A percentile compares a stretch with the other conserved stretches of the same genome.
Evolutionary conservation across 2,329 filamentous ascomycete species (phyloP).

Genomic region (Colletotrichum sansevieriae): DNA sequence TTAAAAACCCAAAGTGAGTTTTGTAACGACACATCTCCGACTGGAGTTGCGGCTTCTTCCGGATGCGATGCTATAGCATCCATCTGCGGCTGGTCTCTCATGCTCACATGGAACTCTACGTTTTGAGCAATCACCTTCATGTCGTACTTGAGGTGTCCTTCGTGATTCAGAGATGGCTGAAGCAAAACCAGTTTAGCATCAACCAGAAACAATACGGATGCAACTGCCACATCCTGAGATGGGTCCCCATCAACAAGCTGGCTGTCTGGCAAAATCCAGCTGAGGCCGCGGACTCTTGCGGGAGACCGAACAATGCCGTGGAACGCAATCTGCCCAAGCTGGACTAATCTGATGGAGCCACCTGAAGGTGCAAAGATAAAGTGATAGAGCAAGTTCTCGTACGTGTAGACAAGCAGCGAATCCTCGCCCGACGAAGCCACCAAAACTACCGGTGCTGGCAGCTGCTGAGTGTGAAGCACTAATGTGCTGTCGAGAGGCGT

Average conservation of each 20-base stretch:
- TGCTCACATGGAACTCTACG: slow-evolving; percentile 93
- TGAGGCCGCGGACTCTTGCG: slow-evolving; percentile 90
- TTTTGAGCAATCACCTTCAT: slow-evolving; percentile 98
- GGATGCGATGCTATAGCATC: slow-evolving; percentile 47
- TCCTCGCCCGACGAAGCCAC: slow-evolving; percentile 92
- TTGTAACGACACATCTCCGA: slow-evolving; percentile 60
- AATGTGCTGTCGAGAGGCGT: slow-evolving; percentile 79
- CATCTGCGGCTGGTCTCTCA: slow-evolving; percentile 81
- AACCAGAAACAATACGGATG: slow-evolving; percentile 95
- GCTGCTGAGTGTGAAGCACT: slow-evolving; percentile 80
- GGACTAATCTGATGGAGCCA: slow-evolving; percentile 81
- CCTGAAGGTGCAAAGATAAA: slow-evolving; percentile 84
- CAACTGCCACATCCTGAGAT: slow-evolving; percentile 92
- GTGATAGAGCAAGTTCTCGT: slow-evolving; percentile 95
- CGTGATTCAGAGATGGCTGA: slow-evolving; percentile 85
- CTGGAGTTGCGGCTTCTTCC: slow-evolving; percentile 14
- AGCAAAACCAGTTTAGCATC: slow-evolving; percentile 96
- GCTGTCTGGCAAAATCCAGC: slow-evolving; percentile 93
- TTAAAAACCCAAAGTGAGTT: slow-evolving; percentile 98
- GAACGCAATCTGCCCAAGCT: slow-evolving; percentile 98
- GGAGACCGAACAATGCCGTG: slow-evolving; percentile 96
- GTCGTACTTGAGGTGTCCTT: slow-evolving; percentile 92
- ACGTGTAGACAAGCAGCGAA: slow-evolving; percentile 95
- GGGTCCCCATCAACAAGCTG: slow-evolving; percentile 93
- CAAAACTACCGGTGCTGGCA: slow-evolving; percentile 89